Evolutionary conservation across 306 rosid species (phyloP).

Genomic region (Myrica gale): DNA sequence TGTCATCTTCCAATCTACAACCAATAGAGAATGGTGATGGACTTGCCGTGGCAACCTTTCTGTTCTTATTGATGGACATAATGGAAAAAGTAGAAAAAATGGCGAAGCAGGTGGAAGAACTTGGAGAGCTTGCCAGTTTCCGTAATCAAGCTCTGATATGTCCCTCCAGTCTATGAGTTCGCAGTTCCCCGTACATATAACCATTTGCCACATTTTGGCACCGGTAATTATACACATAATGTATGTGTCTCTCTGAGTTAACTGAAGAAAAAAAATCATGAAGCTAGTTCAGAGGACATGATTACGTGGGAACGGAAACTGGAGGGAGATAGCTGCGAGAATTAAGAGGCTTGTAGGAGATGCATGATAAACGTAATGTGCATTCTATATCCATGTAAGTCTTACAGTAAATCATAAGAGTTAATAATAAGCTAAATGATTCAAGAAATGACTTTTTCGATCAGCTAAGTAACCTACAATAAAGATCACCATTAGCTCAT

Average conservation of each 20-base stretch:
- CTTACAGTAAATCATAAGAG: too few species aligned
- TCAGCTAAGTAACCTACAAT: too few species aligned
- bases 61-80: slow-evolving; percentile 49
- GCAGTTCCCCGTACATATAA: not conserved
- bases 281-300: not conserved
- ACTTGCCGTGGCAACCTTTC: slow-evolving; percentile 49
- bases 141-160: not conserved
- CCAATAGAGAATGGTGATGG: slow-evolving; percentile 36
- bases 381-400: too few species aligned
- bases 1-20: too few species aligned
- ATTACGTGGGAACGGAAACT: not conserved
- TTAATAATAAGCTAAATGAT: too few species aligned
- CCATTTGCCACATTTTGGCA: slow-evolving; percentile 10
- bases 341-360: too few species aligned
- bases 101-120: slow-evolving; percentile 60
- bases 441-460: too few species aligned
- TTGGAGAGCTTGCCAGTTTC: slow-evolving; percentile 57
- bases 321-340: too few species aligned
- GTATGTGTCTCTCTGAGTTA: not conserved
- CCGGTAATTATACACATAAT: not conserved
- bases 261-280: not conserved
- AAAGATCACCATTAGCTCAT: too few species aligned
- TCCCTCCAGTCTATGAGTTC: too few species aligned
- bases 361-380: too few species aligned
- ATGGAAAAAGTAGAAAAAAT: slow-evolving; percentile 58